These are phyloP conservation scores for Tuber calosporum DNA, from an alignment of 495 filamentous ascomycete genomes.

Conservation along the genomic window DNA sequence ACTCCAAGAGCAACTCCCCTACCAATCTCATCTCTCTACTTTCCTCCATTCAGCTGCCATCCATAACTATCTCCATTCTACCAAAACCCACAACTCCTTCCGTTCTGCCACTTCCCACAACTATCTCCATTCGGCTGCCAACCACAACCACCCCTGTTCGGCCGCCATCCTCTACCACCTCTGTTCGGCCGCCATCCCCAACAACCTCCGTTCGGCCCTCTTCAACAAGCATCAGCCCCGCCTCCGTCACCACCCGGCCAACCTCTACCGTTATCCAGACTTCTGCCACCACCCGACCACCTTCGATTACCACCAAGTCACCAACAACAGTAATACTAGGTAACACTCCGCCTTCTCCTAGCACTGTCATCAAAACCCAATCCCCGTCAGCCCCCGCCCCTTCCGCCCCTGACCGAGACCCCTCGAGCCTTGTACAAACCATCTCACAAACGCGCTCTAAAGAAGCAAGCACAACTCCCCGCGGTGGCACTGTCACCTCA, in stretches of 20 bases:
- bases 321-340: not conserved
- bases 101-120: not conserved
- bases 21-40: too few relatives aligned
- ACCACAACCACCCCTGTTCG: not conserved
- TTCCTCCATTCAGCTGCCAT: not conserved
- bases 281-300: not conserved
- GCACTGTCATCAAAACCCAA: not conserved
- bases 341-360: constrained; percentile 3
- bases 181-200: not conserved
- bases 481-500: not conserved
- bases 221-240: not conserved
- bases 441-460: not conserved
- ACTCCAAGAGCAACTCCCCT: not conserved
- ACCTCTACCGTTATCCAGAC: not conserved
- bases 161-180: not conserved
- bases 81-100: too few relatives aligned
- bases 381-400: not conserved
- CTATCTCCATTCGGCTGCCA: not conserved
- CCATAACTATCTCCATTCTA: not conserved
- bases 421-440: not conserved
- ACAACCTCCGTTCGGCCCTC: not conserved
- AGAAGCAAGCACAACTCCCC: not conserved
- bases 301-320: not conserved
- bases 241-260: not conserved
- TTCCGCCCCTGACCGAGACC: not conserved